A percentile compares a stretch with the other conserved stretches of the same genome.
Evolutionary conservation across 2,329 filamentous ascomycete genomes (phyloP).

Genomic region (Didymella keratinophila): DNA sequence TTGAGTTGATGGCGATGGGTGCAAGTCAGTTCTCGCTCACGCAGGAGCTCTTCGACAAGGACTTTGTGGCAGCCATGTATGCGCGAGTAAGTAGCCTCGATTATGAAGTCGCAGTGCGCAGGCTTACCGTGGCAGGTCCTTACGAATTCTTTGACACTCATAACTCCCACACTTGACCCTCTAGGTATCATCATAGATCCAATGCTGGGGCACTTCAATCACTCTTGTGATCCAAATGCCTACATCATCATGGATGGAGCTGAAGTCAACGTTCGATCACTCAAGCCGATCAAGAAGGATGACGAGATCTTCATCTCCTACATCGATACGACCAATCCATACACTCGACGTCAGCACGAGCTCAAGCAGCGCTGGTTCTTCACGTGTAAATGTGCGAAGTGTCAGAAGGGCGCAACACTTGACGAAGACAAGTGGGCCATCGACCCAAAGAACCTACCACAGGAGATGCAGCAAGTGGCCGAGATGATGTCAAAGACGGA

Average conservation of each 20-base stretch:
- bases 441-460: constrained; percentile 37
- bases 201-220: constrained; percentile 63
- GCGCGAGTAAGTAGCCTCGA: constrained; percentile 49
- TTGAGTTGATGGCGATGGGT: constrained; percentile 62
- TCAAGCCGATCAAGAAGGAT: constrained; percentile 60
- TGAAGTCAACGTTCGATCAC: constrained; percentile 59
- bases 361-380: constrained; percentile 66
- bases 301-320: constrained; percentile 70
- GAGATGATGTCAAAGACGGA: constrained; percentile 29
- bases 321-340: constrained; percentile 64
- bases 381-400: constrained; percentile 63
- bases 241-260: constrained; percentile 65
- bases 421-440: constrained; percentile 55
- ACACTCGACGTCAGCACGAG: constrained; percentile 59
- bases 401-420: constrained; percentile 47
- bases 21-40: constrained; percentile 62
- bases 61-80: constrained; percentile 55
- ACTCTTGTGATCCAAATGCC: constrained; percentile 69
- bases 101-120: not conserved
- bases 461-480: constrained; percentile 33
- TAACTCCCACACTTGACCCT: constrained; percentile 63
- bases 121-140: constrained; percentile 53
- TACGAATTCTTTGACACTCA: constrained; percentile 66
- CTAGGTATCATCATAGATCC: constrained; percentile 68
- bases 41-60: constrained; percentile 50